phyloP scores from a whole-genome alignment of 2,329 filamentous ascomycete genomes.

The Fusarium phyllophilum region DNA sequence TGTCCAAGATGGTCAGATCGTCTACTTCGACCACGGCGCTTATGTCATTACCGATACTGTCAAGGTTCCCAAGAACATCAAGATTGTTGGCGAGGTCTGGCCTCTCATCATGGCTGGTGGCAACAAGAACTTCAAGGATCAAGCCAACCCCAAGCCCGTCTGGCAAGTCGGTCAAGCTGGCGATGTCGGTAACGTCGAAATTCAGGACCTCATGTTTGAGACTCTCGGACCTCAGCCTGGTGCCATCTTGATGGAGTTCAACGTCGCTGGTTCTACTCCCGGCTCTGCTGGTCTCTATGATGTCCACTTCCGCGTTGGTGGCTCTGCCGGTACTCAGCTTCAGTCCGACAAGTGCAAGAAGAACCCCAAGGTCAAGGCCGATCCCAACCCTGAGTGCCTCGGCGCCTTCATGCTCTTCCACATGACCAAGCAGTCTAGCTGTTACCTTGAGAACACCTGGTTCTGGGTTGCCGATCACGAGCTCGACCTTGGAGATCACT shows the following conservation, averaged over 20 bases:
- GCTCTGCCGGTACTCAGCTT: conserved; percentile 83
- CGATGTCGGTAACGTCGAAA: conserved; percentile 83
- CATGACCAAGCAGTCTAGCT: conserved; percentile 69
- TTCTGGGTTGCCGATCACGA: conserved; percentile 93
- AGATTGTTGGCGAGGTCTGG: conserved; percentile 93
- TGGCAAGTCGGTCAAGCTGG: conserved; percentile 84
- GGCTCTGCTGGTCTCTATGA: conserved; percentile 90
- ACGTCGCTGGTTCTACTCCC: conserved; percentile 73
- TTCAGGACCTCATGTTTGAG: conserved; percentile 86
- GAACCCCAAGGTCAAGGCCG: conserved; percentile 71
- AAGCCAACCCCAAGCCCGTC: conserved; percentile 81
- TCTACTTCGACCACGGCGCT: conserved; percentile 80
- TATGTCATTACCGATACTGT: conserved; percentile 78
- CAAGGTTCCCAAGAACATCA: conserved; percentile 79
- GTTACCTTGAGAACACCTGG: conserved; percentile 90
- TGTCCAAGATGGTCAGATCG: conserved; percentile 69
- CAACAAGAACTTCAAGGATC: conserved; percentile 74
- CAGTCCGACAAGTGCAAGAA: conserved; percentile 84
- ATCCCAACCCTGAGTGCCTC: conserved; percentile 73
- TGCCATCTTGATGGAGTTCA: conserved; percentile 93
- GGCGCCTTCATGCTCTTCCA: conserved; percentile 79
- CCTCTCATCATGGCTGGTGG: conserved; percentile 88
- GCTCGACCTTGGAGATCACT: conserved; percentile 77
- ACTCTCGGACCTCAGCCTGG: conserved; percentile 86
- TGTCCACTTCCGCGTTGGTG: conserved; percentile 93